Conservation (phyloP, 1,139 yeast genomes). For the Debaryomycetaceae sp. region DNA sequence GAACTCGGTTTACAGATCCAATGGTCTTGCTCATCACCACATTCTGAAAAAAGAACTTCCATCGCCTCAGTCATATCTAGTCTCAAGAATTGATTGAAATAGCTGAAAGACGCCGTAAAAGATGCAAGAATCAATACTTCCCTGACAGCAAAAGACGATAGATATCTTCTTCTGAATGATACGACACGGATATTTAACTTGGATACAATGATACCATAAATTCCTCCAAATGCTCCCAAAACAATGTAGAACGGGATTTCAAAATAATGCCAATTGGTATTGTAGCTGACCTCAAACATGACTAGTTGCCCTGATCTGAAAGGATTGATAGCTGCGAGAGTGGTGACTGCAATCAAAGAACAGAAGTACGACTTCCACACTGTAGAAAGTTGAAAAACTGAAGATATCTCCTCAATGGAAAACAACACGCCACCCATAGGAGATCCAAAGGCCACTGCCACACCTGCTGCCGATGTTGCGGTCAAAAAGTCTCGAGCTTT, state of each 20-base stretch:
- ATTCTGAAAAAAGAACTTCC: slow-evolving; percentile 86
- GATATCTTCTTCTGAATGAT: slow-evolving; percentile 68
- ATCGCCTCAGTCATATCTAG: slow-evolving; percentile 94
- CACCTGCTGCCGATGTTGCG: slow-evolving; percentile 67
- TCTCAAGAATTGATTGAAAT: slow-evolving; percentile 75
- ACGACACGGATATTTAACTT: slow-evolving; percentile 77
- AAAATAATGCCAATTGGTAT: slow-evolving; percentile 79
- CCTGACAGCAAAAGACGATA: slow-evolving; percentile 54
- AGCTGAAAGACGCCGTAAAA: slow-evolving; percentile 73
- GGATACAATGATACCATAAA: slow-evolving; percentile 81
- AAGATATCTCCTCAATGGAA: slow-evolving; percentile 71
- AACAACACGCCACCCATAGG: slow-evolving; percentile 74
- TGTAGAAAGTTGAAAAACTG: slow-evolving; percentile 69
- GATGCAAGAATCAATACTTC: slow-evolving; percentile 71
- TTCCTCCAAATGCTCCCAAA: slow-evolving; percentile 87
- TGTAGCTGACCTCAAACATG: slow-evolving; percentile 83
- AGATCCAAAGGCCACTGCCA: slow-evolving; percentile 70
- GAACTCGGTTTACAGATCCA: slow-evolving; percentile 49
- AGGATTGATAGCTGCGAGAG: slow-evolving; percentile 75
- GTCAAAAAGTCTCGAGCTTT: slow-evolving; percentile 54
- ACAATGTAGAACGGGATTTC: slow-evolving; percentile 79
- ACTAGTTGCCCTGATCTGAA: slow-evolving; percentile 94
- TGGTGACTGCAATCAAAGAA: slow-evolving; percentile 81
- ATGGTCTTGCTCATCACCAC: slow-evolving; percentile 47
- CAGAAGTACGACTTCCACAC: slow-evolving; percentile 93